Percentiles rank a stretch among this genome's conserved stretches.
These are phyloP conservation scores for Trichophyton equinum DNA, from an alignment of 2,329 filamentous ascomycete genomes.

Conservation along the genomic window DNA sequence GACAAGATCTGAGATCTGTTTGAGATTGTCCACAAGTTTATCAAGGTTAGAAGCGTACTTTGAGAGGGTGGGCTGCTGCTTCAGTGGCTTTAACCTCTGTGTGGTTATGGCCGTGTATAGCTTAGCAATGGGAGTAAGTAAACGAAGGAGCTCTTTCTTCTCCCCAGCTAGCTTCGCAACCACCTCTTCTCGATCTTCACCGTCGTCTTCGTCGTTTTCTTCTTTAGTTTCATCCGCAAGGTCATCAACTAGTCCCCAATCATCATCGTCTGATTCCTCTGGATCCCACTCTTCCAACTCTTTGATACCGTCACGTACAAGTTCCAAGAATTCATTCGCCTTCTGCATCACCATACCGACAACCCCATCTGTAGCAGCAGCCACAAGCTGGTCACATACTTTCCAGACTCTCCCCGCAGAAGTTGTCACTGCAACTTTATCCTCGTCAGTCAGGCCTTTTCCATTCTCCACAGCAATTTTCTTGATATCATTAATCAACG, in stretches of 20 bases:
- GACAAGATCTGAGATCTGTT: constrained; percentile 29
- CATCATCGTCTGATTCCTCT: constrained; percentile 48
- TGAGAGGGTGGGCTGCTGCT: constrained; percentile 10
- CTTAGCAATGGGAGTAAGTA: constrained; percentile 33
- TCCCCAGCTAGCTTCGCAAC: constrained; percentile 26
- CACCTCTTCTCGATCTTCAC: constrained; percentile 17
- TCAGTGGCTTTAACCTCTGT: constrained; percentile 28
- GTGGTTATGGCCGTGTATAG: constrained; percentile 33
- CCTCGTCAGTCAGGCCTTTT: constrained; percentile 18
- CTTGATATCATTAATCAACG: constrained; percentile 48
- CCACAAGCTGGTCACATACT: constrained; percentile 60
- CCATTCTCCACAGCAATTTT: constrained; percentile 32
- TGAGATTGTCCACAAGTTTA: constrained; percentile 22
- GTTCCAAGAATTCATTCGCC: constrained; percentile 60
- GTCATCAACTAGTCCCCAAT: constrained; percentile 14
- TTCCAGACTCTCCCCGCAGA: constrained; percentile 73
- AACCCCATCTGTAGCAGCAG: constrained; percentile 54
- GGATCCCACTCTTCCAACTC: constrained; percentile 84
- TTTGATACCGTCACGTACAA: constrained; percentile 67
- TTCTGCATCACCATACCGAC: constrained; percentile 57
- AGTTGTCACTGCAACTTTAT: constrained; percentile 46
- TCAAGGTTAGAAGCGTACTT: constrained; percentile 24
- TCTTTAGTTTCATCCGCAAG: constrained; percentile 12
- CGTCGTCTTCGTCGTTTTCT: constrained; percentile 12
- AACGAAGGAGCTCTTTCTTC: constrained; percentile 32